These are phyloP conservation scores for Dentipellis fragilis DNA, from an alignment of 768 basidiomycete species.

Conservation along the genomic window DNA sequence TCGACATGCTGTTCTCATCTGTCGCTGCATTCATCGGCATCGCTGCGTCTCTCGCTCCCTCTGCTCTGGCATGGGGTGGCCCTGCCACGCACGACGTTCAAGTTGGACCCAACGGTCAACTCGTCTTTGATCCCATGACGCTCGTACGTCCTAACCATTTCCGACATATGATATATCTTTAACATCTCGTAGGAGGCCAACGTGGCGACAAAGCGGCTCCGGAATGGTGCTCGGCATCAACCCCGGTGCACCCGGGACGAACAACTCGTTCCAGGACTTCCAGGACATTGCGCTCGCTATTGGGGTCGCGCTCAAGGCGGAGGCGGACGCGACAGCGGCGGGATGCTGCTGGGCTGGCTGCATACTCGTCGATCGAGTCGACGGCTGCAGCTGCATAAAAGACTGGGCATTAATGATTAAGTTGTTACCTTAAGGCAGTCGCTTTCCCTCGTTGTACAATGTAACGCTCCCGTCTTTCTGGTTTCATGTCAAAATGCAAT, in stretches of 20 bases:
- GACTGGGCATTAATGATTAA: no score
- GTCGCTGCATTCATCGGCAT: not conserved
- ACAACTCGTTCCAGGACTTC: conserved; percentile 4
- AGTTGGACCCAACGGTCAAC: not conserved
- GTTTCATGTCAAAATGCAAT: no score
- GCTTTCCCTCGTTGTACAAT: no score
- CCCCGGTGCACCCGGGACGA: conserved; percentile 1
- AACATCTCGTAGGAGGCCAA: not conserved
- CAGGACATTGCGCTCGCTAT: not conserved
- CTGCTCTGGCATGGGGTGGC: not conserved
- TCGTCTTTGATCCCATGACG: not conserved
- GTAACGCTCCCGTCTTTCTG: no score
- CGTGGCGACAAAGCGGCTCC: conserved; percentile 11
- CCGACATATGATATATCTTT: not conserved
- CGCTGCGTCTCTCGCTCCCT: not conserved
- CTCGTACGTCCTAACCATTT: not conserved
- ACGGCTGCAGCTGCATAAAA: no score
- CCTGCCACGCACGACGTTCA: not conserved
- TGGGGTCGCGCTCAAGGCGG: not conserved
- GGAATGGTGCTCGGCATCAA: conserved; percentile 25
- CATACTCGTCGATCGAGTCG: no score
- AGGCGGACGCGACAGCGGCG: no score
- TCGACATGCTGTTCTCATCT: not conserved
- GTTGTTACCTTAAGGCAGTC: no score
- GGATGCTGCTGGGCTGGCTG: no score